phyloP scores from a whole-genome alignment of 495 filamentous ascomycete species.

The Pseudotulostoma volvatum region DNA sequence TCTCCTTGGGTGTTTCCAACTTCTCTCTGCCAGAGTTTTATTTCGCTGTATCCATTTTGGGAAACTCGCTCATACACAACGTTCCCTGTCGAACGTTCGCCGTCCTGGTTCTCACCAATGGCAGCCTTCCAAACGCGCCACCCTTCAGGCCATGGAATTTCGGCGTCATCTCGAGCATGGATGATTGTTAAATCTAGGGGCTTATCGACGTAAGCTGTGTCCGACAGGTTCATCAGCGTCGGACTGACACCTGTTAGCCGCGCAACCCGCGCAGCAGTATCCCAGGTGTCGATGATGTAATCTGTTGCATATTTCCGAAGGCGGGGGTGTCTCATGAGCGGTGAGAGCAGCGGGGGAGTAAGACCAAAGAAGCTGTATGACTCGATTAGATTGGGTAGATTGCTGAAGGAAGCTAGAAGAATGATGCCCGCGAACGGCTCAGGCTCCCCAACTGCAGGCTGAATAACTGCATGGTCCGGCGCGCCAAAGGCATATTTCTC shows the following conservation, averaged over 20 bases:
- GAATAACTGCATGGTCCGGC: constrained; percentile 9
- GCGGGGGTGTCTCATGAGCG: constrained; percentile 42
- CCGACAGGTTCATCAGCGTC: constrained; percentile 7
- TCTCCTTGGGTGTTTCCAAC: constrained; percentile 11
- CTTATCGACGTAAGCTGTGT: constrained; percentile 24
- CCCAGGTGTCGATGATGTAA: constrained; percentile 39
- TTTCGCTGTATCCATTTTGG: constrained; percentile 14
- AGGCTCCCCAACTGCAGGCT: constrained; percentile 22
- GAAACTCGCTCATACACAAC: constrained; percentile 24
- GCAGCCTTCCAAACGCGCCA: constrained; percentile 35
- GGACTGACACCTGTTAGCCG: constrained; percentile 21
- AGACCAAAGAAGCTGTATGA: constrained; percentile 58
- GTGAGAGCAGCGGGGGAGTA: constrained; percentile 67
- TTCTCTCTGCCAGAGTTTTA: constrained; percentile 24
- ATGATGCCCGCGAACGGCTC: constrained; percentile 56
- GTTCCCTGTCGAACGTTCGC: constrained; percentile 16
- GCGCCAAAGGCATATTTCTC: constrained; percentile 45
- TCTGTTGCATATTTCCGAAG: constrained; percentile 29
- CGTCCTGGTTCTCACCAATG: constrained; percentile 12
- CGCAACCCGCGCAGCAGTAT: constrained; percentile 32
- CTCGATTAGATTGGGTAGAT: constrained; percentile 50
- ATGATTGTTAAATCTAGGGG: constrained; percentile 52
- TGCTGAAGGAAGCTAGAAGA: constrained; percentile 64
- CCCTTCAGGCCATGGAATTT: constrained; percentile 49
- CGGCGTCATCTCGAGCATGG: constrained; percentile 57